Evolutionary conservation across 2,329 filamentous ascomycete species (phyloP).

Genomic region (Fusarium tjaetaba): DNA sequence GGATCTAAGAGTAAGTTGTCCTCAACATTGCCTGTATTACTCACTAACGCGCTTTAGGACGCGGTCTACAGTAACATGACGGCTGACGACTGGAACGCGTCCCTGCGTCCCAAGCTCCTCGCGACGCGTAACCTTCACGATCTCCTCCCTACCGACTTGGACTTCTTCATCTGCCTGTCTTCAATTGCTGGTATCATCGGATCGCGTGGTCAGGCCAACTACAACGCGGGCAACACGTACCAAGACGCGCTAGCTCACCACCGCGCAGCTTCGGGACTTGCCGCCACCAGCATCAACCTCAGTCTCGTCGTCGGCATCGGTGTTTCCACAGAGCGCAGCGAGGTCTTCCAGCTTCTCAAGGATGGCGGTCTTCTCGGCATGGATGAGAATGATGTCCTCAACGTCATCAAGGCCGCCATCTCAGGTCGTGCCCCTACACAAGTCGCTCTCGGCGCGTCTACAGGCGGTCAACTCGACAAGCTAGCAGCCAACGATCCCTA

Average conservation of each 20-base stretch:
- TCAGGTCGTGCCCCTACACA: not conserved
- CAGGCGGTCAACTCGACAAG: not conserved
- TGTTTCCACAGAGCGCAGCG: not conserved
- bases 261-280: not conserved
- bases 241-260: not conserved
- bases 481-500: not conserved
- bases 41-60: not conserved
- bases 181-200: not conserved
- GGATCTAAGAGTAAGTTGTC: constrained; percentile 14
- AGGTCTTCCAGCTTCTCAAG: not conserved
- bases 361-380: not conserved
- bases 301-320: not conserved
- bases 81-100: not conserved
- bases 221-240: not conserved
- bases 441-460: not conserved
- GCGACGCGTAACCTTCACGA: not conserved
- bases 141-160: not conserved
- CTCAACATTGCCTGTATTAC: fast-evolving
- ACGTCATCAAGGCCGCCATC: not conserved
- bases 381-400: not conserved
- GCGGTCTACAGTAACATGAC: not conserved
- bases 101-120: not conserved
- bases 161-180: not conserved
- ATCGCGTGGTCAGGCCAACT: not conserved
- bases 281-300: not conserved